Conservation (phyloP, 306 rosid genomes). For the Prunus persica region DNA sequence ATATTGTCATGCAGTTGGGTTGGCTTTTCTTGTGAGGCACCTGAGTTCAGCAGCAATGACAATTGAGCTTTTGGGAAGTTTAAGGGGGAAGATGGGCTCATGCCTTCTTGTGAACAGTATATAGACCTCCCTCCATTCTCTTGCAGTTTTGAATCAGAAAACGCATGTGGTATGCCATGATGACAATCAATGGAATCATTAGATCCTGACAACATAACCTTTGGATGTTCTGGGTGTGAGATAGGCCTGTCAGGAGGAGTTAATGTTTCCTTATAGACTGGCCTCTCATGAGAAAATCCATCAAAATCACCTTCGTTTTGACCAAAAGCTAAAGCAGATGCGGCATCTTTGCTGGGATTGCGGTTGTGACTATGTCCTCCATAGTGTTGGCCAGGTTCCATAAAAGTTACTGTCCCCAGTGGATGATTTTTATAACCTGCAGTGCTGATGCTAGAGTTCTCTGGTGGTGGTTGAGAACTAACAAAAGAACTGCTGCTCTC, state of each 20-base stretch:
- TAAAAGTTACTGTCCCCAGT: constrained; percentile 29
- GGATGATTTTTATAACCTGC: constrained; percentile 29
- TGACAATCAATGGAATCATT: constrained; percentile 26
- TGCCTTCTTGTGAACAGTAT: constrained; percentile 51
- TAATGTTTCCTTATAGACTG: constrained; percentile 34
- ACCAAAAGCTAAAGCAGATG: constrained; percentile 20
- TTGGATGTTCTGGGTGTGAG: constrained; percentile 30
- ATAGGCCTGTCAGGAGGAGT: constrained; percentile 36
- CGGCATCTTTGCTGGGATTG: constrained; percentile 24
- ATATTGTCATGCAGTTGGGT: constrained; percentile 33
- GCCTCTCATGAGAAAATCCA: constrained; percentile 32
- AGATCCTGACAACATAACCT: constrained; percentile 32
- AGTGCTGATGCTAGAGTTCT: constrained; percentile 23
- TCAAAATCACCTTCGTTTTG: constrained; percentile 31
- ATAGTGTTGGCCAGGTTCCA: constrained; percentile 26
- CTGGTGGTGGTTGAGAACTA: constrained; percentile 36
- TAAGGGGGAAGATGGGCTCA: constrained; percentile 41
- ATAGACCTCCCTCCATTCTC: constrained; percentile 54
- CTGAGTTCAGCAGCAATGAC: constrained; percentile 35
- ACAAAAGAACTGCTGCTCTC: constrained; percentile 44
- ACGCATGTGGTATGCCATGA: constrained; percentile 53
- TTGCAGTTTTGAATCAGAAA: constrained; percentile 67
- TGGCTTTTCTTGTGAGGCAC: constrained; percentile 35
- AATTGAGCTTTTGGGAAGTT: constrained; percentile 41
- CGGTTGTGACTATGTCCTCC: constrained; percentile 30